These are phyloP conservation scores for Daldinia sp. DNA, from an alignment of 2,329 filamentous ascomycete genomes.

Conservation along the genomic window DNA sequence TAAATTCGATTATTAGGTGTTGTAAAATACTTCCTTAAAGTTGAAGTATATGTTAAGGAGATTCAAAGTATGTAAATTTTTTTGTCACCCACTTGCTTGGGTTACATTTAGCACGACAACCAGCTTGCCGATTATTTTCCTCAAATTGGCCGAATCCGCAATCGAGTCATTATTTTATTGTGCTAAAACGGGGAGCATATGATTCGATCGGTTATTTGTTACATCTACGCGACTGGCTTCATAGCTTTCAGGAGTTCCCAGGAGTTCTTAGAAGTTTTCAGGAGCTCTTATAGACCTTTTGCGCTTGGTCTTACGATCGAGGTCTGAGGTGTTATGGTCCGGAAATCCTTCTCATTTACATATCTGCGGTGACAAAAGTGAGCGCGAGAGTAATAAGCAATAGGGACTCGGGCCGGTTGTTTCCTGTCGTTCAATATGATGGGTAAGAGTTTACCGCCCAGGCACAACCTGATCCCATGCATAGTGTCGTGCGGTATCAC, in stretches of 20 bases:
- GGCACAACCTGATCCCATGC: slow-evolving; percentile 48
- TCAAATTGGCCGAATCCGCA: slow-evolving; percentile 25
- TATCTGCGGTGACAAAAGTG: slow-evolving; percentile 14
- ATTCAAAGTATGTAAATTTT: no score
- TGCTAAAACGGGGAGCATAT: slow-evolving; percentile 12
- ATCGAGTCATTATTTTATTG: slow-evolving; percentile 13
- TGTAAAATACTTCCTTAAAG: no score
- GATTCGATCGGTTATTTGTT: not conserved
- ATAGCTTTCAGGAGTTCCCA: no score
- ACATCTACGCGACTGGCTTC: not conserved
- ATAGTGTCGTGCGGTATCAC: slow-evolving; percentile 54
- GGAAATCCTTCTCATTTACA: not conserved
- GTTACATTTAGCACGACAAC: slow-evolving; percentile 33
- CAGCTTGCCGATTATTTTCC: slow-evolving; percentile 33
- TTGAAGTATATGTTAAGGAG: no score
- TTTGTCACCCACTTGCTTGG: no score
- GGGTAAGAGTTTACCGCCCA: slow-evolving; percentile 54
- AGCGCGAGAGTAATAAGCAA: slow-evolving; percentile 15
- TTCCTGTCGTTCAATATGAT: slow-evolving; percentile 30
- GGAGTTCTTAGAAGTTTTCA: not conserved
- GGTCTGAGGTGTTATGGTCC: not conserved
- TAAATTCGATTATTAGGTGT: no score
- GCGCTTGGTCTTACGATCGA: not conserved
- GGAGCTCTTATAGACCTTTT: slow-evolving; percentile 1
- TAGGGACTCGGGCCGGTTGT: slow-evolving; percentile 26